These are phyloP conservation scores for Vigna hirtella DNA, from an alignment of 306 rosid genomes.

Conservation along the genomic window DNA sequence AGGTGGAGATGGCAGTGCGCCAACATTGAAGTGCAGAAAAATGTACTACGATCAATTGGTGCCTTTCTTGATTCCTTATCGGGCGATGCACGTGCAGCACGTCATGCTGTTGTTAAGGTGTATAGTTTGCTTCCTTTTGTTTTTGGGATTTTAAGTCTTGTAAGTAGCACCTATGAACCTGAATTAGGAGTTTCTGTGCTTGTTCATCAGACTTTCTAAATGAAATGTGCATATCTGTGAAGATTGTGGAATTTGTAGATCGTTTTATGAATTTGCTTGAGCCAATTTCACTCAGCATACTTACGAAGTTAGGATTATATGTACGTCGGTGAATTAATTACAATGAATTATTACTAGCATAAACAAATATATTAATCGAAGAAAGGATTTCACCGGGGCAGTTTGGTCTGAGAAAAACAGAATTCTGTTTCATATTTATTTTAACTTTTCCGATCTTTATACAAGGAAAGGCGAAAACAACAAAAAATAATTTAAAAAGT, in stretches of 20 bases:
- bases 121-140: neutral
- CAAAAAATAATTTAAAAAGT: neutral
- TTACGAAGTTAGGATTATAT: slow-evolving; percentile 2
- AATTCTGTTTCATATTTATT: neutral
- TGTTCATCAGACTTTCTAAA: neutral
- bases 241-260: neutral
- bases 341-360: neutral
- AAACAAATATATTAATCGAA: neutral
- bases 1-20: slow-evolving; percentile 80
- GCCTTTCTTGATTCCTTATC: slow-evolving; percentile 76
- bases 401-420: neutral
- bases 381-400: neutral
- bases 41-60: slow-evolving; percentile 62
- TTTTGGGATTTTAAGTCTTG: neutral
- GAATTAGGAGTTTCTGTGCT: neutral
- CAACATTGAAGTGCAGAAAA: slow-evolving; percentile 83
- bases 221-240: neutral
- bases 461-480: neutral
- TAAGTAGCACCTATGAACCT: neutral
- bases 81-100: slow-evolving; percentile 48
- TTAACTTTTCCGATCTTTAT: neutral
- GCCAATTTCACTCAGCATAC: neutral
- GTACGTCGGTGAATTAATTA: neutral
- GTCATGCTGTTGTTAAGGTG: slow-evolving; percentile 70
- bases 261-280: neutral